Percentiles rank a stretch among this genome's conserved stretches.
Conservation (phyloP, 768 basidiomycete species). For the Collybia nuda region DNA sequence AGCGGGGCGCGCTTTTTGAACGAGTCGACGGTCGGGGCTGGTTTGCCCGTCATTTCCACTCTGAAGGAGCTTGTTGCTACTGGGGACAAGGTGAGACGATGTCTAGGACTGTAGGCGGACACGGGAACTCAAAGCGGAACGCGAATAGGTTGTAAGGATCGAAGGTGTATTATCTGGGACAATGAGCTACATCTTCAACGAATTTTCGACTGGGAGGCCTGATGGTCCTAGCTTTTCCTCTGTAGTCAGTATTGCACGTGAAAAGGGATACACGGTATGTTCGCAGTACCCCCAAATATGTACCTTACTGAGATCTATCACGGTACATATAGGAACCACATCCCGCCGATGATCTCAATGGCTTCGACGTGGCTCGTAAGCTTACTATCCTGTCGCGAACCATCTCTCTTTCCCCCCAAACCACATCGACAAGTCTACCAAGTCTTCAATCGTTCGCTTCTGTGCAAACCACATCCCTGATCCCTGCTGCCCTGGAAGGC, state of each 20-base stretch:
- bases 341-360: conserved; percentile 94
- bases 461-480: conserved; percentile 82
- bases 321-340: conserved; percentile 82
- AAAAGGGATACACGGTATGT: conserved; percentile 90
- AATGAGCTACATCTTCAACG: conserved; percentile 98
- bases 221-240: conserved; percentile 82
- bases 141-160: conserved; percentile 72
- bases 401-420: conserved; percentile 40
- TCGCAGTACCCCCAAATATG: background rate
- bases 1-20: conserved; percentile 72
- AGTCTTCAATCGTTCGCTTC: conserved; percentile 78
- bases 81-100: conserved; percentile 75
- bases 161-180: conserved; percentile 99
- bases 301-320: background rate
- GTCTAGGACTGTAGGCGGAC: background rate
- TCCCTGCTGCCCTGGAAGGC: conserved; percentile 71
- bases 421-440: conserved; percentile 34
- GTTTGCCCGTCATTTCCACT: conserved; percentile 88
- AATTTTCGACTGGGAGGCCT: conserved; percentile 73
- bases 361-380: conserved; percentile 96
- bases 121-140: background rate
- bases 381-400: conserved; percentile 91
- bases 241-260: conserved; percentile 84
- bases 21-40: conserved; percentile 95
- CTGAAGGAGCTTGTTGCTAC: conserved; percentile 90